Percentiles rank a stretch among this genome's conserved stretches.
Evolutionary conservation across 2,329 filamentous ascomycete genomes (phyloP).

Genomic region (Westerdykella aurantiaca): DNA sequence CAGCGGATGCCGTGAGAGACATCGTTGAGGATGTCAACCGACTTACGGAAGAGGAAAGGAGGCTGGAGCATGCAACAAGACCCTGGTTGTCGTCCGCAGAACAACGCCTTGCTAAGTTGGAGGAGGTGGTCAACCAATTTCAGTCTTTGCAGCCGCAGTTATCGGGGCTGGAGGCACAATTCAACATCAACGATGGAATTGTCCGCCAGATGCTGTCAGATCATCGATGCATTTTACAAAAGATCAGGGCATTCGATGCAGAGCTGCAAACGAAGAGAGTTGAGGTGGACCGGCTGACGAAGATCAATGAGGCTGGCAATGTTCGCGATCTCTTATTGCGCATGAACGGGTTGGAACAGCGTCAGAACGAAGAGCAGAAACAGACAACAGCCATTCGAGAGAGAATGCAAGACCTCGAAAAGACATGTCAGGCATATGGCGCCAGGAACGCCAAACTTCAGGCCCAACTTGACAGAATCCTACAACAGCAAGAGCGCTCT

Average conservation of each 20-base stretch:
- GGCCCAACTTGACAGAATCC: not conserved
- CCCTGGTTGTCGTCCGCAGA: conserved; percentile 9
- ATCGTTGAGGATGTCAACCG: conserved; percentile 11
- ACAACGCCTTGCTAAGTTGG: conserved; percentile 12
- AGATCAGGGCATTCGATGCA: conserved; percentile 6
- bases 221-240: conserved; percentile 3
- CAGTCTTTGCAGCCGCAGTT: conserved; percentile 12
- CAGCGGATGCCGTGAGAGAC: conserved; percentile 12
- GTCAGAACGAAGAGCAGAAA: conserved; percentile 1
- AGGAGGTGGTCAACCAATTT: conserved; percentile 14
- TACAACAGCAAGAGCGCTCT: not conserved
- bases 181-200: conserved; percentile 1
- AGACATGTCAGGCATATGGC: not conserved
- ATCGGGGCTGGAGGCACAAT: conserved; percentile 3
- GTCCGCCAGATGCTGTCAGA: not conserved
- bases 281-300: conserved; percentile 2
- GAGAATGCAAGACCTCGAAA: conserved; percentile 5
- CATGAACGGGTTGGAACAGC: conserved; percentile 10
- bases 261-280: conserved; percentile 1
- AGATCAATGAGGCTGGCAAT: conserved; percentile 7
- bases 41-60: not conserved
- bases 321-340: conserved; percentile 4
- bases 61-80: not conserved
- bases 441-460: conserved; percentile 2
- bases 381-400: conserved; percentile 2